phyloP scores from a whole-genome alignment of 805 yeast species.

The Candida boleticola region DNA sequence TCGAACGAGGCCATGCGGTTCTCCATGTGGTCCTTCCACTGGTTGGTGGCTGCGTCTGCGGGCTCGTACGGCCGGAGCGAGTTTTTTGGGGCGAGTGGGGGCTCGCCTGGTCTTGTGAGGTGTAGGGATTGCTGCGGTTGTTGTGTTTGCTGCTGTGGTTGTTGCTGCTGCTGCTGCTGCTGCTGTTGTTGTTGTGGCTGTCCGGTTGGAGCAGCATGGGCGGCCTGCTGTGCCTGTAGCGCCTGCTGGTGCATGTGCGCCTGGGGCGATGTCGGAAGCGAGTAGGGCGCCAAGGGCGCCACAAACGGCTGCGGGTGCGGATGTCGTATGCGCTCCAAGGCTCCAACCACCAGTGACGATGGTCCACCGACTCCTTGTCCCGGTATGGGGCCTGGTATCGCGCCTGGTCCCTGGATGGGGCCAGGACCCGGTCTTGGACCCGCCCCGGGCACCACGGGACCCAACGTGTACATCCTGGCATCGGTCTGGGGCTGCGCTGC shows the following conservation, averaged over 20 bases:
- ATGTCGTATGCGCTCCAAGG: not conserved
- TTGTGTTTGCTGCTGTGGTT: not conserved
- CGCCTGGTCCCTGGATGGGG: not conserved
- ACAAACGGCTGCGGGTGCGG: not conserved
- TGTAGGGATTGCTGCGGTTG: not conserved
- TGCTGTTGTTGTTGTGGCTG: not conserved
- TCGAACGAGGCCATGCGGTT: conserved; percentile 35
- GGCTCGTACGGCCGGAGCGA: not conserved
- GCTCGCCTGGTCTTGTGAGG: conserved; percentile 6
- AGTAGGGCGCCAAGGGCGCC: not conserved
- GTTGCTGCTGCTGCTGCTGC: not conserved
- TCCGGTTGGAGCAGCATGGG: not conserved
- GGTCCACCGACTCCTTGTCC: not conserved
- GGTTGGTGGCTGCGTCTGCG: not conserved
- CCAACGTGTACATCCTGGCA: too few relatives aligned
- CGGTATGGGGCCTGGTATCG: not conserved
- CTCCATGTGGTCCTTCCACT: conserved; percentile 37
- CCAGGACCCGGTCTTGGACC: not conserved
- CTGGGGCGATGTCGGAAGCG: not conserved
- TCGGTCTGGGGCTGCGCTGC: not conserved
- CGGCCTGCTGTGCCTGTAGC: not conserved
- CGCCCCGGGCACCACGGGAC: too few relatives aligned
- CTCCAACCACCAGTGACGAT: not conserved
- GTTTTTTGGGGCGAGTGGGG: not conserved
- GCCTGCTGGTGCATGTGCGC: not conserved